Evolutionary conservation across 1,284 basidiomycete species (phyloP).

Genomic region (Cryptococcus deneoformans): DNA sequence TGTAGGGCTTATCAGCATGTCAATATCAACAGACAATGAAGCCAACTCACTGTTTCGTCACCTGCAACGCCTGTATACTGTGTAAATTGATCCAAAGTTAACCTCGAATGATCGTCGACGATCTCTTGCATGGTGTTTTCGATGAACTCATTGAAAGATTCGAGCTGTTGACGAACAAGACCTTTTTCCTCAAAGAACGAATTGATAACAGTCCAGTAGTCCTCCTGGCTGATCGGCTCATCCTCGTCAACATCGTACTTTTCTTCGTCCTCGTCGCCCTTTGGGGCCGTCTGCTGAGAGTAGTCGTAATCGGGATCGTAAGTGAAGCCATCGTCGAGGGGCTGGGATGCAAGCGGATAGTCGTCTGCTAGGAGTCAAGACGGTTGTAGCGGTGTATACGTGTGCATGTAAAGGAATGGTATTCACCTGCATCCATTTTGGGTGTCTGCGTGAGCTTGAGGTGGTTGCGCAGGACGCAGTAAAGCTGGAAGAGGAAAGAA

Average conservation of each 20-base stretch:
- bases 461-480: too few species aligned
- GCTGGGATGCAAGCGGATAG: constrained; percentile 1
- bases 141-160: constrained; percentile 99
- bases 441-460: too few species aligned
- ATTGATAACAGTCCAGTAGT: constrained; percentile 93
- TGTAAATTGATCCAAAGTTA: constrained; percentile 93
- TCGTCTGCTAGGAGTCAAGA: neutral
- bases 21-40: neutral
- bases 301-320: constrained; percentile 36
- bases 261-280: constrained; percentile 15
- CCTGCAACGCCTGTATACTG: constrained; percentile 85
- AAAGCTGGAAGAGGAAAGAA: too few species aligned
- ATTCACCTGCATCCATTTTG: constrained; percentile 47
- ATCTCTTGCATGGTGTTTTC: constrained; percentile 99
- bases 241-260: constrained; percentile 58
- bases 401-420: constrained; percentile 6
- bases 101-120: constrained; percentile 90
- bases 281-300: constrained; percentile 13
- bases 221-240: constrained; percentile 77
- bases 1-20: constrained; percentile 43
- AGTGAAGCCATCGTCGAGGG: constrained; percentile 28
- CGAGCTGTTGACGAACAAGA: constrained; percentile 95
- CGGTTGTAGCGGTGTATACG: neutral
- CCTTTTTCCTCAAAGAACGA: constrained; percentile 98
- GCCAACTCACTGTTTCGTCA: constrained; percentile 58